Base-by-base conservation (phyloP, 2,329 filamentous ascomycete species). In the Penicillium sp. region DNA sequence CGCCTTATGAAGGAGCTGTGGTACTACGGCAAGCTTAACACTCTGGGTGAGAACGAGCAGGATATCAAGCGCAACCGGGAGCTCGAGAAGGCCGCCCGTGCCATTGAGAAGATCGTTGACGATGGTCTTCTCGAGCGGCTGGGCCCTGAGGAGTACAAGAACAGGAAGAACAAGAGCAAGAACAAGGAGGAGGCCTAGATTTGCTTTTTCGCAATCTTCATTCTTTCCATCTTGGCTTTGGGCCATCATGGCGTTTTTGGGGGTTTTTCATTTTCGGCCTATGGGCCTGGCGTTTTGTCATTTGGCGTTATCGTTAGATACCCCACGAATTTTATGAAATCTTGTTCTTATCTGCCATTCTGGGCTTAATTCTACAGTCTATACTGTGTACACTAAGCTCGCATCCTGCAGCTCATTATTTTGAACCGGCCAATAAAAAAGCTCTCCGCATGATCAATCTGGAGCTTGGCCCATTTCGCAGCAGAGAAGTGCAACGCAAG, bases 1-100 rank as follows among this genome's bases (percentile, higher is more conserved):
- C 82, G 87, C 22, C 80, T 82, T 27, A 78, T 89, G 74, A 88
- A 89, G 69, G 87, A 89, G 69, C 78, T 85, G 22, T 89, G 87
- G 87, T 77, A 89, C 6, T 88, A 88, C 66, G 87, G 87, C 3
- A 84, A 85, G 58, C 77, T 89, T 44, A 81, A 87, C 57, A 87
- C 85, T 0, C 70, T 88, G 1, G 80, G 77, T 14, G 75, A 76
- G 56, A 71, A 78, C 41, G 75, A 76, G 35, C 66, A 73, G 19
- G 75, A 79, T 54, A 65, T 73, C 11, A 67, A 78, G 67, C 69
- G 77, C 60, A 68, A 77, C 60, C 66, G 78, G 73, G 72, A 74
- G 60, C 72, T 81, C 35, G 82, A 85, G 61, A 73, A 75, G 52
- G 77, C 81, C 66, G 80, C 79, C 10, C 73, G 67, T 55, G 76